phyloP scores from a whole-genome alignment of 1,284 basidiomycete genomes.

The Coniferiporia sulphurascens region DNA sequence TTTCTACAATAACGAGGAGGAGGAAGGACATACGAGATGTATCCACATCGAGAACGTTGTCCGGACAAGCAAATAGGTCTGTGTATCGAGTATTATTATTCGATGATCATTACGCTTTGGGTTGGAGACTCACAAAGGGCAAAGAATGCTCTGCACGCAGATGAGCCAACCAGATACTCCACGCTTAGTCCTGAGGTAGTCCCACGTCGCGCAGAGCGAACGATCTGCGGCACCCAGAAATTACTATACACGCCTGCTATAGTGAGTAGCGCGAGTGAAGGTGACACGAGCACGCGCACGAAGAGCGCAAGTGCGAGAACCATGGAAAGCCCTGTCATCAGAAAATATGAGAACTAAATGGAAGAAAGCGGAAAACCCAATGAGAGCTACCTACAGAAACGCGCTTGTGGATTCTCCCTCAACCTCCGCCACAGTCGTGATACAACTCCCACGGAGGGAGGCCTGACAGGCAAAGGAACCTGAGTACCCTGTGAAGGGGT shows the following conservation, averaged over 20 bases:
- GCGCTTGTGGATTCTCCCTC: slow-evolving; percentile 54
- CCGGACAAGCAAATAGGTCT: slow-evolving; percentile 82
- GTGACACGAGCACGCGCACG: slow-evolving; percentile 68
- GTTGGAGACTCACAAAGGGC: slow-evolving; percentile 60
- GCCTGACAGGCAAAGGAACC: slow-evolving; percentile 20
- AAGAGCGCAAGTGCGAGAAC: slow-evolving; percentile 66
- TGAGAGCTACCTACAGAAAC: slow-evolving; percentile 49
- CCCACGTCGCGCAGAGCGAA: slow-evolving; percentile 68
- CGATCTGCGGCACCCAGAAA: slow-evolving; percentile 83
- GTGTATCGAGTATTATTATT: slow-evolving; percentile 3
- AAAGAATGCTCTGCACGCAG: slow-evolving; percentile 63
- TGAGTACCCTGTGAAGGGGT: not conserved
- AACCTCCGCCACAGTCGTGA: slow-evolving; percentile 8
- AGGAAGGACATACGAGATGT: slow-evolving; percentile 44
- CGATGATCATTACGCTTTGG: not conserved
- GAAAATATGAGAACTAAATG: not conserved
- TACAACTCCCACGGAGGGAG: slow-evolving; percentile 43
- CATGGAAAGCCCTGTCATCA: slow-evolving; percentile 53
- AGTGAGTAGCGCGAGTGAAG: slow-evolving; percentile 65
- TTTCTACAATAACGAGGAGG: not conserved
- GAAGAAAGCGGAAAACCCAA: not conserved
- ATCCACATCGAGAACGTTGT: slow-evolving; percentile 79
- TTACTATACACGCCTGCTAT: slow-evolving; percentile 69
- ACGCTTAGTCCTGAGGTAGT: slow-evolving; percentile 62
- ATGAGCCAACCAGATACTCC: slow-evolving; percentile 78